A percentile compares a stretch with the other conserved stretches of the same genome.
phyloP scores from a whole-genome alignment of 306 rosid genomes.

The Cajanus cajan region DNA sequence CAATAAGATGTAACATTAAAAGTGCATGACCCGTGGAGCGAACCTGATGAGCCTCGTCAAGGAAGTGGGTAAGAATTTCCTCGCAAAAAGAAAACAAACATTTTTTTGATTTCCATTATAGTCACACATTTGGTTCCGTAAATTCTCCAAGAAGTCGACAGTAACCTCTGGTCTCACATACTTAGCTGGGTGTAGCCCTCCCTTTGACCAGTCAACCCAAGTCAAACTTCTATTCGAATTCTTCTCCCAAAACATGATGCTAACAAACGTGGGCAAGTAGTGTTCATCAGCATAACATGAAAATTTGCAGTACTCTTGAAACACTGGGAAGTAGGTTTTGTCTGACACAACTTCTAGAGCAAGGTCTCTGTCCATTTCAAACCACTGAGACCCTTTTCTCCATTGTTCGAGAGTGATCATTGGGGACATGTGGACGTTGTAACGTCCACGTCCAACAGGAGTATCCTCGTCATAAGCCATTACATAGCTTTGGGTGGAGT shows the following conservation, averaged over 20 bases:
- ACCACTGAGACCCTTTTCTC: constrained; percentile 91
- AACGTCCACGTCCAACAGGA: constrained; percentile 59
- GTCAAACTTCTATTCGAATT: constrained; percentile 76
- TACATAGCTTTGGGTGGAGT: constrained; percentile 49
- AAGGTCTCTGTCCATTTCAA: constrained; percentile 61
- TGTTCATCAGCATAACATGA: constrained; percentile 77
- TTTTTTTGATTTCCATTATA: constrained; percentile 43
- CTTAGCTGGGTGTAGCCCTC: constrained; percentile 67
- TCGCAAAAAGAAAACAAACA: constrained; percentile 62
- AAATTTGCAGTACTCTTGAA: constrained; percentile 34
- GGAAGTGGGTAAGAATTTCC: constrained; percentile 59
- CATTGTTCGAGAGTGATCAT: constrained; percentile 46
- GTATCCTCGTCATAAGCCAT: constrained; percentile 54
- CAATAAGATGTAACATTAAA: neutral
- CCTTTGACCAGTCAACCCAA: constrained; percentile 79
- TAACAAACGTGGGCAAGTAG: constrained; percentile 68
- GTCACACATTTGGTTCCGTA: constrained; percentile 54
- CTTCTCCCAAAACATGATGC: constrained; percentile 42
- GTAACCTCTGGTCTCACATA: constrained; percentile 52
- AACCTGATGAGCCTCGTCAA: constrained; percentile 46
- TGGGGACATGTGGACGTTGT: constrained; percentile 52
- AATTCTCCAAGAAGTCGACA: constrained; percentile 36
- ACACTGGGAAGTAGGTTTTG: constrained; percentile 48
- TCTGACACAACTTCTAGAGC: constrained; percentile 66
- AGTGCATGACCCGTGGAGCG: constrained; percentile 57